Conservation (phyloP, 1,284 basidiomycete species). For the Bondarzewia mesenterica region DNA sequence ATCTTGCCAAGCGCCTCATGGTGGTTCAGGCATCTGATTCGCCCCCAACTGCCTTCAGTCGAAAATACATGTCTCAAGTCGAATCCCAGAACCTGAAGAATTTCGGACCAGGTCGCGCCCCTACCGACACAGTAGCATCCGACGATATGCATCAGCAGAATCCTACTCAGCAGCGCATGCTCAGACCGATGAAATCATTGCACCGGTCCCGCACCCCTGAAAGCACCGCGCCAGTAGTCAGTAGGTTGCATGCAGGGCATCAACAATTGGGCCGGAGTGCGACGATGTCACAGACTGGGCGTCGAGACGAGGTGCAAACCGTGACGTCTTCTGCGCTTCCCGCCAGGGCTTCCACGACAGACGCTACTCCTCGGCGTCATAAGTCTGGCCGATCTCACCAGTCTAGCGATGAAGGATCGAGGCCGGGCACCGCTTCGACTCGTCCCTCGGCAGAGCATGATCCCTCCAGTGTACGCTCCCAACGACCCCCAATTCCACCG, state of each 20-base stretch:
- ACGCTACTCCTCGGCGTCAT: background rate
- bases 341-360: background rate
- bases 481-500: conserved; percentile 25
- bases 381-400: conserved; percentile 6
- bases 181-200: background rate
- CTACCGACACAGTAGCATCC: background rate
- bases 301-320: background rate
- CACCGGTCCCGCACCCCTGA: background rate
- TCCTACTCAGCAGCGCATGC: background rate
- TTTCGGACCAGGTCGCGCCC: background rate
- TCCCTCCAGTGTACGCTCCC: no score
- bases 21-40: conserved; percentile 32
- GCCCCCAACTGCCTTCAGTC: conserved; percentile 8
- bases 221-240: background rate
- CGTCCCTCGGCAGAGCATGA: conserved; percentile 2
- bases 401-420: conserved; percentile 3
- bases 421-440: background rate
- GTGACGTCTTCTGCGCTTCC: background rate
- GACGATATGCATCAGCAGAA: background rate
- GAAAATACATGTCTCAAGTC: background rate
- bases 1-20: conserved; percentile 49
- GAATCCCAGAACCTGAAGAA: background rate
- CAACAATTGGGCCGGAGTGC: background rate
- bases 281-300: background rate
- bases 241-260: background rate